Percentiles rank a stretch among this genome's conserved stretches.
These are phyloP conservation scores for Begonia peltatifolia DNA, from an alignment of 306 rosid genomes.

Conservation along the genomic window DNA sequence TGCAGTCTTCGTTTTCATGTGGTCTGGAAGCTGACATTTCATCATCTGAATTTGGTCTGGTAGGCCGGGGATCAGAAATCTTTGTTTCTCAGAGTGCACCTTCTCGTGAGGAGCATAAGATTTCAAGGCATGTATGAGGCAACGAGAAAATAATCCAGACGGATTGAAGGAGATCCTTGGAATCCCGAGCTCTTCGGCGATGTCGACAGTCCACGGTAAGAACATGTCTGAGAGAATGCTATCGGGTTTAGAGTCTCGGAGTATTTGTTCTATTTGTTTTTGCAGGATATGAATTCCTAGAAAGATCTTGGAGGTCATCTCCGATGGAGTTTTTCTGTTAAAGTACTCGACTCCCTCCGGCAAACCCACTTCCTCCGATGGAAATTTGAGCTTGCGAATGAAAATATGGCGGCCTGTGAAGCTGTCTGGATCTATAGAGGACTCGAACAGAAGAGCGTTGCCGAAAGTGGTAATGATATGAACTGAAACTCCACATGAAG, in stretches of 20 bases:
- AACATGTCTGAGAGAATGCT: constrained; percentile 8
- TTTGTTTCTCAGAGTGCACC: no score
- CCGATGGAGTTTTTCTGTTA: neutral
- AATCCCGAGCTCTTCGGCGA: constrained; percentile 3
- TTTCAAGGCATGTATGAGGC: no score
- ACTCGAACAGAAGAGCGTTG: constrained; percentile 24
- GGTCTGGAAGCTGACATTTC: no score
- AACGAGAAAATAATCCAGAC: constrained; percentile 1
- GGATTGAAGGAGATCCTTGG: neutral
- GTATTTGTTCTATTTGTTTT: neutral
- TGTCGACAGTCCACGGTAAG: constrained; percentile 6
- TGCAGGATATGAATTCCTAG: neutral
- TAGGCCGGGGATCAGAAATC: no score
- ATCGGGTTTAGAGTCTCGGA: neutral
- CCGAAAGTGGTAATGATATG: constrained; percentile 9
- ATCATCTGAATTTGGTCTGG: no score
- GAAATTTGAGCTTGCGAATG: constrained; percentile 13
- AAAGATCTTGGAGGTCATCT: neutral
- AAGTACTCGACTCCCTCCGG: constrained; percentile 3
- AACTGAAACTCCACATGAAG: no score
- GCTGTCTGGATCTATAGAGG: constrained; percentile 18
- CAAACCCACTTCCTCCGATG: neutral
- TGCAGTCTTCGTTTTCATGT: no score
- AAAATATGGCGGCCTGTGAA: constrained; percentile 13
- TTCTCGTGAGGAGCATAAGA: no score